Evolutionary conservation across 2,329 filamentous ascomycete species (phyloP).

Genomic region (Aureobasidium sp.): DNA sequence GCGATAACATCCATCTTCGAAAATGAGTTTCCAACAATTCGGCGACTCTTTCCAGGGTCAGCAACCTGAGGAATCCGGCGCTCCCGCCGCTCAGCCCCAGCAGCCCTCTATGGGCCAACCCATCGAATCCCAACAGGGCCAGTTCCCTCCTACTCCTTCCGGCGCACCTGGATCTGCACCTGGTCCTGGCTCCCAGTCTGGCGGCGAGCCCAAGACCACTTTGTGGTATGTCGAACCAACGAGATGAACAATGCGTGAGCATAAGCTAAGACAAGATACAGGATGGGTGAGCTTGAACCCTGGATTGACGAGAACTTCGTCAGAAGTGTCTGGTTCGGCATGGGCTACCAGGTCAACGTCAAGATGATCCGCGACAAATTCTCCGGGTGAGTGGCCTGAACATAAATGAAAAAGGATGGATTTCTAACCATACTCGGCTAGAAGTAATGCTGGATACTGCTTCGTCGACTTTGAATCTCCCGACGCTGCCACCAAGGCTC

Average conservation of each 20-base stretch:
- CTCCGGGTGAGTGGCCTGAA: constrained; percentile 62
- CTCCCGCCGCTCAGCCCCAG: constrained; percentile 42
- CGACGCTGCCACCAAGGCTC: constrained; percentile 81
- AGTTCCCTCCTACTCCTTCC: constrained; percentile 37
- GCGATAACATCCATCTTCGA: constrained; percentile 21
- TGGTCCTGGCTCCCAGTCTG: constrained; percentile 30
- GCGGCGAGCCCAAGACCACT: constrained; percentile 43
- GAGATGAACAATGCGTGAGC: background rate
- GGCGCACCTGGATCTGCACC: constrained; percentile 38
- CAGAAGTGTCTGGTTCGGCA: constrained; percentile 86
- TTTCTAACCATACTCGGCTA: constrained; percentile 22
- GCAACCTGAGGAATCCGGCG: constrained; percentile 45
- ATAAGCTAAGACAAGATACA: constrained; percentile 34
- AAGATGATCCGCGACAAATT: constrained; percentile 99
- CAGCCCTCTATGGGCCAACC: constrained; percentile 50
- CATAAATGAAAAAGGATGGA: background rate
- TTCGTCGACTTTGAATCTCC: constrained; percentile 87
- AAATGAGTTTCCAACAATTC: constrained; percentile 60
- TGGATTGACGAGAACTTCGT: constrained; percentile 99
- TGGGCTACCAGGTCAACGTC: constrained; percentile 91
- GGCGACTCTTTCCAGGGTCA: constrained; percentile 53
- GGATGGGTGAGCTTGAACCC: constrained; percentile 98
- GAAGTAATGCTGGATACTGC: constrained; percentile 94
- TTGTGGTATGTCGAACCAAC: constrained; percentile 37
- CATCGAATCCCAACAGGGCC: constrained; percentile 41